Conservation (phyloP, 148 eudicot genomes). For the Nepenthes mirabilis region DNA sequence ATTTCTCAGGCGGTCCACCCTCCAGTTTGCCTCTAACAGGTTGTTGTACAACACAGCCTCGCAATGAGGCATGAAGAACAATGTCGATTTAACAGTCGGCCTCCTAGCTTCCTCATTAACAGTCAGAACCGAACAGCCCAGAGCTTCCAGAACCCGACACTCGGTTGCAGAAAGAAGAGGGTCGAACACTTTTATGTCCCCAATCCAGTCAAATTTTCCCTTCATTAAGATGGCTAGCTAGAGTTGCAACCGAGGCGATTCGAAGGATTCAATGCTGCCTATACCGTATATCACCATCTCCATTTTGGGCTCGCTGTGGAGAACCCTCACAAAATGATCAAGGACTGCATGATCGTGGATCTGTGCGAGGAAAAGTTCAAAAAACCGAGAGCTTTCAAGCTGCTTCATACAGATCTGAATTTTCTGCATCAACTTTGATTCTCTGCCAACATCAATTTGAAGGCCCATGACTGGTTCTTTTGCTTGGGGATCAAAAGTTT, state of each 20-base stretch:
- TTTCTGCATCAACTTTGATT: constrained; percentile 42
- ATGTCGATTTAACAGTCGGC: constrained; percentile 32
- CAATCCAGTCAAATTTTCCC: constrained; percentile 53
- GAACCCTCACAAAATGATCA: constrained; percentile 25
- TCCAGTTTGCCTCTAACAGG: constrained; percentile 60
- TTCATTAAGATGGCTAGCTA: constrained; percentile 61
- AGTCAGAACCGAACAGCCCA: constrained; percentile 52
- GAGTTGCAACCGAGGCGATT: constrained; percentile 62
- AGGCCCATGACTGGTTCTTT: constrained; percentile 30
- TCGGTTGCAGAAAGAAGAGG: constrained; percentile 63
- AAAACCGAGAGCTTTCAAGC: constrained; percentile 48
- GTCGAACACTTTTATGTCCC: constrained; percentile 64
- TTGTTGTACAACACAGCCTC: constrained; percentile 73
- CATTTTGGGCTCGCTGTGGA: constrained; percentile 40
- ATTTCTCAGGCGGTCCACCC: constrained; percentile 23
- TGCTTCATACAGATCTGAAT: constrained; percentile 38
- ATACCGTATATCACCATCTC: constrained; percentile 76
- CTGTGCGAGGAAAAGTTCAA: constrained; percentile 31
- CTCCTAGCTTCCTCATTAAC: constrained; percentile 65
- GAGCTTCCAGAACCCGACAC: constrained; percentile 37
- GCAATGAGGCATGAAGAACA: constrained; percentile 87
- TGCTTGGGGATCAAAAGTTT: constrained; percentile 8
- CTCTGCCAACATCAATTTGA: constrained; percentile 22
- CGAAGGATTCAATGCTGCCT: constrained; percentile 64
- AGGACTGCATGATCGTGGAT: constrained; percentile 25